Evolutionary conservation across 345 rosid genomes (phyloP), one percentile per base, ranked within the genome.

Genomic region (Erysimum cheiranthoides): DNA sequence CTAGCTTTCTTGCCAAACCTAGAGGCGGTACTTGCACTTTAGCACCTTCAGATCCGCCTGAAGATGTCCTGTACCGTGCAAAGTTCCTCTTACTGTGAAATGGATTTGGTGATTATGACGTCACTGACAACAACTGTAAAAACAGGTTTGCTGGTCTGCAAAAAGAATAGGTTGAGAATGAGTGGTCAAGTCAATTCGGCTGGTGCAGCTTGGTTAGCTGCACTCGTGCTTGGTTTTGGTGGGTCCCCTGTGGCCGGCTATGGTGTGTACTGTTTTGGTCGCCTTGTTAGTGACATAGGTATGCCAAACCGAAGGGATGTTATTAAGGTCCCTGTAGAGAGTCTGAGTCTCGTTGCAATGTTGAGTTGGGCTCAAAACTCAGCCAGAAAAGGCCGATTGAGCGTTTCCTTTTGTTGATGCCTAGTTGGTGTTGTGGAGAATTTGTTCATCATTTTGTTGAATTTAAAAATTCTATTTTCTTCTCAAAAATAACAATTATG

Each of bases 1-100:
- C 70, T 18, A 8, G 16, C 78, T 86, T 86, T 65, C 76, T 88
- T 17, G 87, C 81, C 54, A 86, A 43, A 43, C 49, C 49, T 43
- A 43, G 49, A 43, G 49, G 49, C 49, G 49, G 49, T 14, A 43
- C 49, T 5, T 12, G n/a, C 45, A 40, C 45, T 10, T 42, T 12
- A 42, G 17, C 17, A 14, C 5, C 49, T 43, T 43, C 49, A n/a
- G 49, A 14, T 43, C 3, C 49, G 14, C 49, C 49, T 14, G 8
- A 43, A 5, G 17, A 5, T 43, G 49, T 14, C 49, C 49, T 43
- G 14, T 1, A 43, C 5, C 49, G 49, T 43, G 49, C 49, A 2
- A 14, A 43, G 3, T 43, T 14, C 49, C 49, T 43, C 49, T 43
- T 43, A 43, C 5, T 43, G 49, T 8, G 17, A 14, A 43, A 43